Conservation (phyloP, 2,329 filamentous ascomycete genomes). For the Fusarium avenaceum region DNA sequence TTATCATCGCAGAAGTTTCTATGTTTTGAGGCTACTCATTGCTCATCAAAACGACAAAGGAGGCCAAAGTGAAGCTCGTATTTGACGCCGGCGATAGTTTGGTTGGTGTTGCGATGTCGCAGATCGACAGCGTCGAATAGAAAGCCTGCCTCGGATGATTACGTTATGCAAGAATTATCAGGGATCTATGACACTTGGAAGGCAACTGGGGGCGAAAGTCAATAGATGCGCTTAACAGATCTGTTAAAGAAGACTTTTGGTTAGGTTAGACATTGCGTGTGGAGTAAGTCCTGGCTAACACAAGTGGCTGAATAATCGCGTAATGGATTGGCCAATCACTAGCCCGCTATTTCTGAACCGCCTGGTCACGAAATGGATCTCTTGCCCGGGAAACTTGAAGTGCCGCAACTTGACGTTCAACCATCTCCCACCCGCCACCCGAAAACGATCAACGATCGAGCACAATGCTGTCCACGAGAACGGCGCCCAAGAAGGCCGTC, state of each 20-base stretch:
- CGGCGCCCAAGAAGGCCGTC: constrained; percentile 57
- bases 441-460: constrained; percentile 53
- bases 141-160: constrained; percentile 24
- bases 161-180: constrained; percentile 29
- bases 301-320: constrained; percentile 47
- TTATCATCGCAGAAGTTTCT: constrained; percentile 16
- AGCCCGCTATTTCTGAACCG: constrained; percentile 54
- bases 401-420: constrained; percentile 54
- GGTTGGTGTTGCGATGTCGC: constrained; percentile 36
- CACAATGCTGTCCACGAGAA: constrained; percentile 62
- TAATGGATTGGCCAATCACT: constrained; percentile 60
- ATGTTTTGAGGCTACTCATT: constrained; percentile 24
- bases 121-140: constrained; percentile 30
- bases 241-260: constrained; percentile 39
- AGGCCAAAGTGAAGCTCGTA: constrained; percentile 22
- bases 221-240: constrained; percentile 32
- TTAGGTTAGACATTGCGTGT: fast-evolving
- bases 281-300: constrained; percentile 51
- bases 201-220: constrained; percentile 23
- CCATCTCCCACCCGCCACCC: constrained; percentile 50
- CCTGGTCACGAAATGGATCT: constrained; percentile 50
- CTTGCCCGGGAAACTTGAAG: constrained; percentile 54
- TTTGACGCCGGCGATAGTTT: constrained; percentile 11
- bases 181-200: constrained; percentile 49
- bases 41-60: constrained; percentile 8